Evolutionary conservation across 2,329 filamentous ascomycete species (phyloP), one percentile per base, ranked within the genome.

Genomic region (Exutisphaerella laricina): DNA sequence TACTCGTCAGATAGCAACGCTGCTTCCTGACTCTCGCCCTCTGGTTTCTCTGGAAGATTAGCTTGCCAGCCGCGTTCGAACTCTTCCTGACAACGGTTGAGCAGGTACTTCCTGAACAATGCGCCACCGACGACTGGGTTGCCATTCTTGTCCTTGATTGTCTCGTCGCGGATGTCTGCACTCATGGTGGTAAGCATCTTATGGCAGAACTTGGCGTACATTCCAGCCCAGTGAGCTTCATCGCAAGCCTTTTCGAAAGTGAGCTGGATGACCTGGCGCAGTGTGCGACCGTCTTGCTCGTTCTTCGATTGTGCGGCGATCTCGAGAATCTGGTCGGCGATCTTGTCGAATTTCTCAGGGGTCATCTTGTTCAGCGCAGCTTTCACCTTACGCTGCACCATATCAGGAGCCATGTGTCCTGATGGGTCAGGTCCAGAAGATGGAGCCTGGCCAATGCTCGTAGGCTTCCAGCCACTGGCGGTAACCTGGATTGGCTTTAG

Each of bases 341-440:
- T 95, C 71, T 84, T 88, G 64, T 95, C 89, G 59, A 98, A 98
- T 64, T 97, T 98, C 71, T 98, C 92, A 0, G 92, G 92, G 0
- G 92, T 97, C 92, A 98, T 97, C 84, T 98, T 98, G 81, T 98
- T 98, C 59, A 98, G 74, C 49, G 86, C 86, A 52, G 88, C 85
- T 82, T 98, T 98, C 65, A 98, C 92, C 82, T 98, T 98, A 57
- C 90, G 84, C 72, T 98, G 92, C 45, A 98, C 92, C 74, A 92
- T 80, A 58, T 90, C 87, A 17, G 92, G 90, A 53, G 94, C 80
- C 70, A 97, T 78, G 58, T 86, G 76, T 38, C 72, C 71, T 43
- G 69, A 57, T 40, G 61, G 70, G 49, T 70, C 71, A 55, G 70
- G 66, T 22, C 51, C 56, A 25, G 53, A 39, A 51, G 71, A 67